Percentiles rank a stretch among this genome's conserved stretches.
These are phyloP conservation scores for Cyphellophora attinorum DNA, from an alignment of 2,329 filamentous ascomycete genomes.

Conservation along the genomic window DNA sequence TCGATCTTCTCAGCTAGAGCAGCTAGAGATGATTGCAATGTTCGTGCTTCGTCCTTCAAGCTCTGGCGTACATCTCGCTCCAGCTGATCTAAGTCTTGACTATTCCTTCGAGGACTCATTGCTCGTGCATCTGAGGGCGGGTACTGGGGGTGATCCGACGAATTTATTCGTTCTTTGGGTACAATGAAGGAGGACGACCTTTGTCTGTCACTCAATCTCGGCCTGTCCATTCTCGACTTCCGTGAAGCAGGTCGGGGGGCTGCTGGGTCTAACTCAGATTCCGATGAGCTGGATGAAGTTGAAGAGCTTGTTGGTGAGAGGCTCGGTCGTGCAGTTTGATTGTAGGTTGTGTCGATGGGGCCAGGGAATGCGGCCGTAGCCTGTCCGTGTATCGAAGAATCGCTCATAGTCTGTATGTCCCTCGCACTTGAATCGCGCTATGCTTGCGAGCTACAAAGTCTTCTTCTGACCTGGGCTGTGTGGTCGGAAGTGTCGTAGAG, in stretches of 20 bases:
- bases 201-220: conserved; percentile 62
- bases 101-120: conserved; percentile 89
- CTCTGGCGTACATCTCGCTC: conserved; percentile 1
- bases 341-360: background rate
- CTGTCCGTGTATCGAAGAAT: background rate
- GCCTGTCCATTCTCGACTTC: conserved; percentile 44
- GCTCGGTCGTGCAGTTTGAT: background rate
- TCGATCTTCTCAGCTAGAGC: conserved; percentile 91
- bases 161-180: conserved; percentile 65
- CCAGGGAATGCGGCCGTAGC: background rate
- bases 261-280: conserved; percentile 32
- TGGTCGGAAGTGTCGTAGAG: too few relatives aligned
- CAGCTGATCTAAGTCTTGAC: conserved; percentile 50
- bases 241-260: conserved; percentile 43
- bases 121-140: conserved; percentile 81
- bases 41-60: conserved; percentile 75
- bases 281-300: conserved; percentile 37
- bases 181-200: conserved; percentile 77
- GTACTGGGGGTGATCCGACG: conserved; percentile 63
- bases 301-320: conserved; percentile 23
- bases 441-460: too few relatives aligned
- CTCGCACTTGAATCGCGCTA: too few relatives aligned
- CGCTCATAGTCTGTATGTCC: background rate
- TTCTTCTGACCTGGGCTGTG: too few relatives aligned
- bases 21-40: conserved; percentile 78